phyloP scores from a whole-genome alignment of 306 rosid species.

The Prunus fruticosa region DNA sequence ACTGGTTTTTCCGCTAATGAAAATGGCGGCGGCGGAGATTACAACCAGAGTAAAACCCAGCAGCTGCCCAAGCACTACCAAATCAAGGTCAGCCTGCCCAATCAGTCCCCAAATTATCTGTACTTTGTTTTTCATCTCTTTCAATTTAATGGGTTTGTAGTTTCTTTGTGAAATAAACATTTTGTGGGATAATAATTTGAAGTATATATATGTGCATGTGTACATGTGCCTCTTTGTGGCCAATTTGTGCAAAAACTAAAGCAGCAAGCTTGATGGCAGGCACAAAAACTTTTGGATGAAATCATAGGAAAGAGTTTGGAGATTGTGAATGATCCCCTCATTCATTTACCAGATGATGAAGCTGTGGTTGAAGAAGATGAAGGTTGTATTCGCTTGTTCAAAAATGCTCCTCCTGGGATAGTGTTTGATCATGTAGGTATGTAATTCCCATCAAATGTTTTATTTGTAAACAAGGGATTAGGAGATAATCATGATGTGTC shows the following conservation, averaged over 20 bases:
- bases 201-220: too few species aligned
- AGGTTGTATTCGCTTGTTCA: conserved; percentile 72
- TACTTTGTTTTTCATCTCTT: neutral
- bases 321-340: conserved; percentile 50
- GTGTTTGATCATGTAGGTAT: conserved; percentile 67
- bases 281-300: conserved; percentile 72
- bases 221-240: too few species aligned
- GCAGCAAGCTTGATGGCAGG: conserved; percentile 38
- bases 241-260: neutral
- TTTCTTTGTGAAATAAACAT: neutral
- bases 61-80: conserved; percentile 63
- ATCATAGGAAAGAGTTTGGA: conserved; percentile 62
- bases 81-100: conserved; percentile 56
- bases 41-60: conserved; percentile 34
- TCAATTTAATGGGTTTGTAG: neutral
- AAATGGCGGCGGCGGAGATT: neutral
- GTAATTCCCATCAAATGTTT: conserved; percentile 8
- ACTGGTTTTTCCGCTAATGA: conserved; percentile 33
- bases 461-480: neutral
- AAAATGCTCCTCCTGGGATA: conserved; percentile 67
- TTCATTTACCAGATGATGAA: conserved; percentile 33
- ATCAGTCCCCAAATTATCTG: neutral
- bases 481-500: too few species aligned
- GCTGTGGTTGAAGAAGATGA: conserved; percentile 46
- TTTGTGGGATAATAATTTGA: neutral